Base-by-base conservation (phyloP, 2,329 filamentous ascomycete species). In the Xylariaceae sp. region DNA sequence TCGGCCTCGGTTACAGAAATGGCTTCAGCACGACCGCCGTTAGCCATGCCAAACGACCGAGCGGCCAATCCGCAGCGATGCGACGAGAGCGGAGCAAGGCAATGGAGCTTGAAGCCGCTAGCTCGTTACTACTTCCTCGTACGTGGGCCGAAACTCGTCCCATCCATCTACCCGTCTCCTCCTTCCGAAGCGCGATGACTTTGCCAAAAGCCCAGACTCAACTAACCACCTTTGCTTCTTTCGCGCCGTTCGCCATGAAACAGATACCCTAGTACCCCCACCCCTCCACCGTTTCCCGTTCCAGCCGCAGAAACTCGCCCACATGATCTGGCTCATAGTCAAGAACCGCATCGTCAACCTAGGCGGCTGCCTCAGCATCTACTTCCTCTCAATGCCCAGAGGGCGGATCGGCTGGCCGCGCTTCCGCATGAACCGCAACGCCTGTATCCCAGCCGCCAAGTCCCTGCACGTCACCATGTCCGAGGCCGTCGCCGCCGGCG, bases 381-480 rank as follows among this genome's bases (percentile, higher is more conserved):
- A 76, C 63, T 62, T 77, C 47, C 60, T 70, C 35, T 80, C 79
- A 30, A 78, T 77, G 72, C 72, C 60, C 1, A 29, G 19, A 19
- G 19, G 41, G 53, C 68, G 74, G 60, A 68, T 74, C 50, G 69
- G 68, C 34, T 70, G 70, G 26, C 75, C 76, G 9, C 65, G 62
- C n/a, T 76, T 77, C 65, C 73, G 76, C 63, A 65, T 77, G 30
- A 62, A 70, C 30, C 73, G 73, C 11, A 61, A 69, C 27, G 65
- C 69, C 50, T 71, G 81, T 46, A 68, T 74, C 6, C 76, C 81
- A 1, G 75, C 76, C 1, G 85, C 84, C 34, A 77, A 80, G 62
- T 76, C 73, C 26, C 72, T 87, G 64, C 84, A 89, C 68, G 71
- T 73, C 50, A 71, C 80, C 60, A 80, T 88, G 75, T 81, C 83